phyloP scores from a whole-genome alignment of 306 rosid genomes.

The Lathyrus tuberosus region DNA sequence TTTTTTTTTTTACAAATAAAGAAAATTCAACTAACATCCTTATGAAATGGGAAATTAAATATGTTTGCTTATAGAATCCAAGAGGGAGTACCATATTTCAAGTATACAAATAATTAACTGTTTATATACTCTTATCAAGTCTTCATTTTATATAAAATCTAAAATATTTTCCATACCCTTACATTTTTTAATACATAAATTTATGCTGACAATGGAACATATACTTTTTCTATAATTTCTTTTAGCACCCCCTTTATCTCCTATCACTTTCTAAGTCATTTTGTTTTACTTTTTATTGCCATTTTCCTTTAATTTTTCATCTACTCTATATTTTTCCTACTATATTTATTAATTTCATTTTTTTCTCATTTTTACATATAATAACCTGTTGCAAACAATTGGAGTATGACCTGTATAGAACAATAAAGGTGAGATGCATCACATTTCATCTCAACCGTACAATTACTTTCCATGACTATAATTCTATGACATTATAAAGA shows the following conservation, averaged over 20 bases:
- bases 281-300: neutral
- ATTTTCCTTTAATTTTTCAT: neutral
- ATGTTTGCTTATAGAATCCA: too few relatives aligned
- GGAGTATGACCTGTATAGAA: neutral
- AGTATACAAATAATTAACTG: neutral
- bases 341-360: neutral
- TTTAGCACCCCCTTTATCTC: neutral
- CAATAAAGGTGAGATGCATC: neutral
- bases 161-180: neutral
- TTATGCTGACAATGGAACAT: neutral
- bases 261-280: neutral
- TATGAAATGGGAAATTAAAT: too few relatives aligned
- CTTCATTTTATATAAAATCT: neutral
- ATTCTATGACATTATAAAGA: conserved; percentile 55
- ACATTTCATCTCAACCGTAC: conserved; percentile 4
- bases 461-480: conserved; percentile 11
- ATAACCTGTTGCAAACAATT: neutral
- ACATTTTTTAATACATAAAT: neutral
- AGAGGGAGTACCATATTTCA: too few relatives aligned
- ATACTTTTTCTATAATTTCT: neutral
- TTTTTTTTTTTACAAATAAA: too few relatives aligned
- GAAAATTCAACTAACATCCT: too few relatives aligned
- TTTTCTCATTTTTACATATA: neutral
- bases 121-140: neutral
- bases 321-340: neutral